Conservation (phyloP, 1,139 yeast genomes). For the Taiozyma onychis region DNA sequence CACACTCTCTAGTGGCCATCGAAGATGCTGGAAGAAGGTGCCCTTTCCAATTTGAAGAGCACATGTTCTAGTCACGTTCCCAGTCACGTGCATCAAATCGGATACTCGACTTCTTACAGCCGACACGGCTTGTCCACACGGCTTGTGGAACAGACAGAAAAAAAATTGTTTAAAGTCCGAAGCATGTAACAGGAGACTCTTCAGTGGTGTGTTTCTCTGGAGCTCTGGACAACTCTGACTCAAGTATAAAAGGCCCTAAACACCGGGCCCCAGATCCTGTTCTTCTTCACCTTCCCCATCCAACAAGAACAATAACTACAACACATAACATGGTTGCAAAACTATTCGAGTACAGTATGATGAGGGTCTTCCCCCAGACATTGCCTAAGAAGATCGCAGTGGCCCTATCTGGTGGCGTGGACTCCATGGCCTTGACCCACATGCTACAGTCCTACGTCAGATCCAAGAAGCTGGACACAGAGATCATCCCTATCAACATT, state of each 20-base stretch:
- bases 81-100: background rate
- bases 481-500: constrained; percentile 48
- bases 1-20: too few relatives aligned
- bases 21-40: background rate
- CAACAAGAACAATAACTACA: background rate
- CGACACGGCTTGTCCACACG: background rate
- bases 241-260: background rate
- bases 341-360: background rate
- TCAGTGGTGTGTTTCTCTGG: background rate
- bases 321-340: background rate
- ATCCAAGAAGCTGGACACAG: constrained; percentile 23
- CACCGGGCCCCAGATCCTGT: background rate
- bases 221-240: background rate
- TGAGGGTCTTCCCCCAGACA: constrained; percentile 1
- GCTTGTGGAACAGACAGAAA: background rate
- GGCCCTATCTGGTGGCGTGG: constrained; percentile 81
- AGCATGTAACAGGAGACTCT: background rate
- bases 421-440: constrained; percentile 63
- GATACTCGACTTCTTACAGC: background rate
- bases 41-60: background rate
- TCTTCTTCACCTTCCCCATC: background rate
- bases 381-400: constrained; percentile 21
- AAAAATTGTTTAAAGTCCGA: background rate
- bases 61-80: background rate
- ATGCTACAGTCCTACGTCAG: constrained; percentile 33